Conservation (phyloP, 306 rosid species). For the Cucumis hystrix region DNA sequence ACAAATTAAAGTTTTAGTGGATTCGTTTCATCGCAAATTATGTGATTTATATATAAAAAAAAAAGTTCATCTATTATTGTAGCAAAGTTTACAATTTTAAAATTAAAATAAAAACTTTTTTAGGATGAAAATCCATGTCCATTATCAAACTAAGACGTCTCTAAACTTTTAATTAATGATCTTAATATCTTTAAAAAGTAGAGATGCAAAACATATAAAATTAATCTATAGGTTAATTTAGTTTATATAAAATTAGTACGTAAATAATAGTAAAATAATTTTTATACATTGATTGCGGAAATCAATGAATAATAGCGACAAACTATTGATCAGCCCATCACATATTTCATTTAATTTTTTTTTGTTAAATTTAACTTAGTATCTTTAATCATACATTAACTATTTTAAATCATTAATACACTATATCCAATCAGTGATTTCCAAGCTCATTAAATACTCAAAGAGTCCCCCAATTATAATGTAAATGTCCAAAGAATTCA, state of each 20-base stretch:
- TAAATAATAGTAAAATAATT: too few relatives aligned
- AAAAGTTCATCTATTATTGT: not conserved
- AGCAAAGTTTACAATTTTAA: not conserved
- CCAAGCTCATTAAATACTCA: not conserved
- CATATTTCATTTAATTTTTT: not conserved
- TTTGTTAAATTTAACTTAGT: too few relatives aligned
- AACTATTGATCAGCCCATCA: not conserved
- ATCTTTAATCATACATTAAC: not conserved
- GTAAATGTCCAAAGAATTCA: not conserved
- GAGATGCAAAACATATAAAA: too few relatives aligned
- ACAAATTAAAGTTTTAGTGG: not conserved
- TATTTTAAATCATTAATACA: not conserved
- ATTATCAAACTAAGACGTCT: too few relatives aligned
- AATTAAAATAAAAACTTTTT: too few relatives aligned
- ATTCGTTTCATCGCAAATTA: not conserved
- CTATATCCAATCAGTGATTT: too few relatives aligned
- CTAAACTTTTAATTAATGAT: too few relatives aligned
- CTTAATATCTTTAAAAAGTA: too few relatives aligned
- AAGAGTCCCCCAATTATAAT: not conserved
- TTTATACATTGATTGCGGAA: too few relatives aligned
- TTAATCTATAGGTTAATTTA: too few relatives aligned
- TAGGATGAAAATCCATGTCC: too few relatives aligned
- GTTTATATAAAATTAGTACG: too few relatives aligned
- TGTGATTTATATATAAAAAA: not conserved
- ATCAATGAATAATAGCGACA: not conserved